These are phyloP conservation scores for Musa acuminata DNA, from an alignment of 176 grass and related monocot genomes.

Conservation along the genomic window DNA sequence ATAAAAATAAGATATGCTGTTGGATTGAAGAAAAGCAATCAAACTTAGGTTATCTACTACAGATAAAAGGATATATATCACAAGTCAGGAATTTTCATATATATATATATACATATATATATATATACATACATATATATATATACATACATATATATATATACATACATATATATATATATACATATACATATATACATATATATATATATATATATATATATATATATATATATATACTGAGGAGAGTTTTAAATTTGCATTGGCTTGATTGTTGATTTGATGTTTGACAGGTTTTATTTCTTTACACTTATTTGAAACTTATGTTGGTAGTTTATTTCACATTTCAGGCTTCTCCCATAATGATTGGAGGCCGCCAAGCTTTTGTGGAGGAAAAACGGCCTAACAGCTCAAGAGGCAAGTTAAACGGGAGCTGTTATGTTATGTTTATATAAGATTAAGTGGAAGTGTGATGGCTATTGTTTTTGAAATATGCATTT, in stretches of 20 bases:
- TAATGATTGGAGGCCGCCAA: constrained; percentile 3
- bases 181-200: too few relatives aligned
- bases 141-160: too few relatives aligned
- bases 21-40: too few relatives aligned
- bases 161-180: too few relatives aligned
- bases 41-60: too few relatives aligned
- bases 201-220: too few relatives aligned
- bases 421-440: neutral
- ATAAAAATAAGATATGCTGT: too few relatives aligned
- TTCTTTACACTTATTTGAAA: neutral
- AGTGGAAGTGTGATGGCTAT: neutral
- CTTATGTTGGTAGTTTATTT: neutral
- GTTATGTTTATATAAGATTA: neutral
- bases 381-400: constrained; percentile 7
- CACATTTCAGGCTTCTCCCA: constrained; percentile 6
- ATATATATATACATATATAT: rapidly evolving
- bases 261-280: neutral
- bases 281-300: neutral
- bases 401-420: constrained; percentile 6
- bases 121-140: too few relatives aligned
- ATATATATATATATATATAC: too few relatives aligned
- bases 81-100: too few relatives aligned
- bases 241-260: neutral
- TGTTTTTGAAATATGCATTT: too few relatives aligned
- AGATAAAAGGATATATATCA: too few relatives aligned